These are phyloP conservation scores for Bryoerythrophyllum caledonicum DNA, from an alignment of 225 moss, liverwort and hornwort genomes.

Conservation along the genomic window DNA sequence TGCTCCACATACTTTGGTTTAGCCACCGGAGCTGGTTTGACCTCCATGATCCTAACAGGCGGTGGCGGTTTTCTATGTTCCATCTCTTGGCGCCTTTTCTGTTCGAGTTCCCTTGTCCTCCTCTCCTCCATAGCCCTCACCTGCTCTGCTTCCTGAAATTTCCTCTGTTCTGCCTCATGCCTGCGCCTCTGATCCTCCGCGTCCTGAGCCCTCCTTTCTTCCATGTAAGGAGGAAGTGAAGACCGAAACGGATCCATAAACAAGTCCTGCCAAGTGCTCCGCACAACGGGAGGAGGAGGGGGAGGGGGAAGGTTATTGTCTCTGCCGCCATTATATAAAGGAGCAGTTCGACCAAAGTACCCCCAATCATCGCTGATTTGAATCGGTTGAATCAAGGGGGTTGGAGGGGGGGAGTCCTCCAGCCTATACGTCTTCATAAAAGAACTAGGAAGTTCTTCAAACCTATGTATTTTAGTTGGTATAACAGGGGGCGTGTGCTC, in stretches of 20 bases:
- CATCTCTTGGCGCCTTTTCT: slow-evolving; percentile 29
- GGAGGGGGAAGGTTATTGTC: slow-evolving; percentile 46
- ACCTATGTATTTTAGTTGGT: slow-evolving; percentile 33
- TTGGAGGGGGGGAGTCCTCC: slow-evolving; percentile 41
- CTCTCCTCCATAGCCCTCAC: slow-evolving; percentile 14
- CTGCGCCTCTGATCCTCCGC: slow-evolving; percentile 25
- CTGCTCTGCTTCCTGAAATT: slow-evolving; percentile 26
- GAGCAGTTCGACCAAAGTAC: slow-evolving; percentile 7
- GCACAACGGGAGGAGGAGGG: slow-evolving; percentile 47
- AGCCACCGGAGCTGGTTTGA: slow-evolving; percentile 13
- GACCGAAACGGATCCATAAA: slow-evolving; percentile 64
- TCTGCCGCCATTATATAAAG: slow-evolving; percentile 10
- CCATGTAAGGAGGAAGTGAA: slow-evolving; percentile 42
- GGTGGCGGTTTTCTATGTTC: slow-evolving; percentile 10
- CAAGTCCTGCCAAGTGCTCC: slow-evolving; percentile 58
- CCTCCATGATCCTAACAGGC: slow-evolving; percentile 34
- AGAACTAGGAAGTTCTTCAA: slow-evolving; percentile 35
- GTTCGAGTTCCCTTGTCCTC: slow-evolving; percentile 32
- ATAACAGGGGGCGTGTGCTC: slow-evolving; percentile 56
- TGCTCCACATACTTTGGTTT: slow-evolving; percentile 20
- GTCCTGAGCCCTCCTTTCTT: slow-evolving; percentile 36
- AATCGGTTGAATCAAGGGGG: slow-evolving; percentile 41
- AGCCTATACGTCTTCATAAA: slow-evolving; percentile 37
- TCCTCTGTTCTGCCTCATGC: slow-evolving; percentile 21
- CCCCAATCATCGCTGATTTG: slow-evolving; percentile 48